phyloP scores from a whole-genome alignment of 1,284 basidiomycete genomes.

The Moniliella sp. region DNA sequence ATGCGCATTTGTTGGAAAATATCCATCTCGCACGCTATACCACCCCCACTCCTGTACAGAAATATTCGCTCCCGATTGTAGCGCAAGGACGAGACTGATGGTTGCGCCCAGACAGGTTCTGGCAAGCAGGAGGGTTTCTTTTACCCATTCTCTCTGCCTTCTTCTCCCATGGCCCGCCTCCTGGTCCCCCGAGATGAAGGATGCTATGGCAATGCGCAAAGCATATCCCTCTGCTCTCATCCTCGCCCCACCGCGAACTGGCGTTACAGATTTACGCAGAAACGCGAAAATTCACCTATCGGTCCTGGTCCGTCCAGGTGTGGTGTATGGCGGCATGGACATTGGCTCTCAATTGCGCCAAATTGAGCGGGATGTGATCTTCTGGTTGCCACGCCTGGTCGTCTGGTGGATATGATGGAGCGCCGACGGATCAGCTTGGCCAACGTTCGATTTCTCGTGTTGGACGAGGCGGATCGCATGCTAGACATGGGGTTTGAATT shows the following conservation, averaged over 20 bases:
- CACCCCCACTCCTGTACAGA: no score
- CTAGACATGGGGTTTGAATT: conserved; percentile 96
- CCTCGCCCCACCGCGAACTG: conserved; percentile 38
- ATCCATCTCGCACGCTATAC: no score
- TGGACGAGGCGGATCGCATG: conserved; percentile 97
- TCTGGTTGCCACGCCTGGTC: conserved; percentile 79
- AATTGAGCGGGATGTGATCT: no score
- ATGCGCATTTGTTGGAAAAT: no score
- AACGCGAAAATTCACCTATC: no score
- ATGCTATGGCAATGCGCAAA: no score
- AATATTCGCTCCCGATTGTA: no score
- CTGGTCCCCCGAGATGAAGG: no score
- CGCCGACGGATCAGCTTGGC: conserved; percentile 49
- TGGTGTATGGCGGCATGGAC: conserved; percentile 37
- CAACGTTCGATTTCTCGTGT: conserved; percentile 68
- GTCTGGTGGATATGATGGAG: conserved; percentile 70
- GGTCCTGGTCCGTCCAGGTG: conserved; percentile 16
- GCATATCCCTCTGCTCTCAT: conserved; percentile 24
- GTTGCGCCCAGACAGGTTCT: conserved; percentile 74
- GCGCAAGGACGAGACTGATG: no score
- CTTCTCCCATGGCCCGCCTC: conserved; percentile 4
- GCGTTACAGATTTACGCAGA: conserved; percentile 35
- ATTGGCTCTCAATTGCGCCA: conserved; percentile 34
- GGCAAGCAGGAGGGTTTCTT: conserved; percentile 74
- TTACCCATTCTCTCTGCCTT: conserved; percentile 57